Evolutionary conservation across 768 basidiomycete genomes (phyloP).

Genomic region (Pisolithus tinctorius): DNA sequence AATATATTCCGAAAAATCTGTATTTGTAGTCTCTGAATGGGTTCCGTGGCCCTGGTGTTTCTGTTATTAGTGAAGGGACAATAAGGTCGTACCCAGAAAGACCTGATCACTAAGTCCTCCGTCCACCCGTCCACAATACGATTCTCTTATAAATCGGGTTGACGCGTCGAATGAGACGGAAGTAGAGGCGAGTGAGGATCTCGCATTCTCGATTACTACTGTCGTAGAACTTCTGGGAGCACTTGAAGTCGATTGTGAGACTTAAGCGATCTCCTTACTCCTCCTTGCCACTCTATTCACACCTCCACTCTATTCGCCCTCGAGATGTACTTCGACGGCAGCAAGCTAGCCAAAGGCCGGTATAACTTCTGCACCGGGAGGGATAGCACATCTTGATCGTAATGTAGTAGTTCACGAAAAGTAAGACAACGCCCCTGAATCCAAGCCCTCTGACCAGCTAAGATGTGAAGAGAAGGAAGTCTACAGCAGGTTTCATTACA

Average conservation of each 20-base stretch:
- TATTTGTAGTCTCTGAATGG: not conserved
- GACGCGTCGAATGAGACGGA: slow-evolving; percentile 77
- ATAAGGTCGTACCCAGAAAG: slow-evolving; percentile 88
- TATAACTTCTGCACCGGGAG: slow-evolving; percentile 52
- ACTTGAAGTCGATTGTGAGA: slow-evolving; percentile 7
- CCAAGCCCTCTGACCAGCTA: slow-evolving; percentile 90
- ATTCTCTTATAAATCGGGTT: slow-evolving; percentile 88
- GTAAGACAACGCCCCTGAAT: slow-evolving; percentile 68
- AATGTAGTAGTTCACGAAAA: slow-evolving; percentile 81
- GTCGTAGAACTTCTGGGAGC: slow-evolving; percentile 70
- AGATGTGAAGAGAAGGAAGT: slow-evolving; percentile 85
- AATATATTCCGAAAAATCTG: too few relatives aligned
- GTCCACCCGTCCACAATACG: slow-evolving; percentile 93
- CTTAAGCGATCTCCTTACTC: slow-evolving; percentile 87
- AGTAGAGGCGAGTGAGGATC: slow-evolving; percentile 76
- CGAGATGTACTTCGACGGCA: slow-evolving; percentile 76
- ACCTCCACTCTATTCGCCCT: slow-evolving; percentile 88
- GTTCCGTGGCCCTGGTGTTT: slow-evolving; percentile 18
- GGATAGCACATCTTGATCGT: slow-evolving; percentile 46
- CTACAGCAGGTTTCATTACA: slow-evolving; percentile 78
- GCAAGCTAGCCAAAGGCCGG: slow-evolving; percentile 91
- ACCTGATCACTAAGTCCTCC: slow-evolving; percentile 96
- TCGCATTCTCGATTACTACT: slow-evolving; percentile 79
- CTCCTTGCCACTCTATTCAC: slow-evolving; percentile 83
- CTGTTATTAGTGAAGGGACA: slow-evolving; percentile 76